Evolutionary conservation across 768 basidiomycete genomes (phyloP), one percentile per base, ranked within the genome.

Genomic region (Artomyces pyxidatus): DNA sequence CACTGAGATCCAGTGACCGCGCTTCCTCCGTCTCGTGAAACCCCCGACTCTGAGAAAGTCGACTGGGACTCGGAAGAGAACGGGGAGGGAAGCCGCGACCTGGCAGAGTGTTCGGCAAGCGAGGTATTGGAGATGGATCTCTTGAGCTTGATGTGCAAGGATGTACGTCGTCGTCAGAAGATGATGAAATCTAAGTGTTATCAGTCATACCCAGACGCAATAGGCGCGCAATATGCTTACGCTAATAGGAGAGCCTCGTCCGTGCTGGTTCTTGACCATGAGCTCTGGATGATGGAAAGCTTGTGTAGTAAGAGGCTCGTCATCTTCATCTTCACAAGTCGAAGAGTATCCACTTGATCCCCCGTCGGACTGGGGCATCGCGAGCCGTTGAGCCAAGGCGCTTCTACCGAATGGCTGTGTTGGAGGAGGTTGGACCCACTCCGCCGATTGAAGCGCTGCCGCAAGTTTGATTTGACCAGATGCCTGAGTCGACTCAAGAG

Each of bases 211-310:
- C 55, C 52, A 12, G 14, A 28, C 9, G 11, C 6, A 27, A 22
- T 6, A 35, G 28, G n/a, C 7, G 8, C 19, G 23, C n/a, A 19
- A 22, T 27, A n/a, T 37, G 38, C 39, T 27, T 32, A 45, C 35
- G 29, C 39, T 41, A 19, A 11, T 11, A 11, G 39, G n/a, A n/a
- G n/a, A n/a, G n/a, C n/a, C n/a, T n/a, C n/a, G n/a, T n/a, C n/a
- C n/a, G n/a, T n/a, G n/a, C n/a, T n/a, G n/a, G n/a, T n/a, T n/a
- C n/a, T n/a, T n/a, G n/a, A n/a, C n/a, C n/a, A n/a, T n/a, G n/a
- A 68, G 55, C 52, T 57, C 65, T 5, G 68, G 70, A 4, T 63
- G 62, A 8, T 58, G 64, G 47, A 69, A 66, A 5, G 53, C 49
- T 39, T 65, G 66, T 28, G 64, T 67, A 22, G 58, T 28, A 26